phyloP scores from a whole-genome alignment of 768 basidiomycete genomes.

The Amanita brunnescens region DNA sequence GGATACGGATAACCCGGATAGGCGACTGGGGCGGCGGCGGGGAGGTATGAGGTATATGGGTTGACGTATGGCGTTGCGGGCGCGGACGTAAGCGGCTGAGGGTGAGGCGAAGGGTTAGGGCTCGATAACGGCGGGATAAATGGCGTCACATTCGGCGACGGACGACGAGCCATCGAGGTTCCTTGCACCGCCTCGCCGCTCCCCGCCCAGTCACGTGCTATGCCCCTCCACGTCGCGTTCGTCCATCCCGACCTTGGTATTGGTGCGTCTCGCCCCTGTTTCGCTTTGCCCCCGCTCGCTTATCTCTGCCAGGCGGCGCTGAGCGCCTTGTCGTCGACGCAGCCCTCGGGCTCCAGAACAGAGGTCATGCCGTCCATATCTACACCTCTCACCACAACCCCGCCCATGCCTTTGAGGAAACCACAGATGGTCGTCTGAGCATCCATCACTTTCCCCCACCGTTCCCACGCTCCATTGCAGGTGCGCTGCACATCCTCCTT shows the following conservation, averaged over 20 bases:
- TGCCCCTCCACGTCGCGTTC: slow-evolving; percentile 49
- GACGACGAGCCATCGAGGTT: background rate
- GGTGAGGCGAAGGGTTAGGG: slow-evolving; percentile 25
- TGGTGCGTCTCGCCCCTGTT: slow-evolving; percentile 37
- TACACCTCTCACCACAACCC: slow-evolving; percentile 93
- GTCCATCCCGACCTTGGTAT: slow-evolving; percentile 94
- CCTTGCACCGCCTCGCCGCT: background rate
- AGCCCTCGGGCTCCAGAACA: slow-evolving; percentile 75
- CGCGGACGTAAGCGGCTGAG: slow-evolving; percentile 18
- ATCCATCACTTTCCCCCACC: slow-evolving; percentile 68
- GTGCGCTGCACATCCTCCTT: slow-evolving; percentile 81
- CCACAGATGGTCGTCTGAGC: slow-evolving; percentile 64
- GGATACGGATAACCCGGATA: slow-evolving; percentile 1
- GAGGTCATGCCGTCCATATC: slow-evolving; percentile 80
- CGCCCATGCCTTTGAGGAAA: slow-evolving; percentile 88
- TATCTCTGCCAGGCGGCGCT: slow-evolving; percentile 64
- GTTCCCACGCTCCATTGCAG: slow-evolving; percentile 72
- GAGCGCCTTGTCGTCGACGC: slow-evolving; percentile 95
- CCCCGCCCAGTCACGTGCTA: background rate
- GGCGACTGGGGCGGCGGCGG: background rate
- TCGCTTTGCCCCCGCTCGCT: slow-evolving; percentile 9
- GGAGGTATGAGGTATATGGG: slow-evolving; percentile 14
- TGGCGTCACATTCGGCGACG: slow-evolving; percentile 17
- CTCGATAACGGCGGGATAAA: slow-evolving; percentile 33
- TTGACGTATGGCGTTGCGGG: slow-evolving; percentile 21